A percentile compares a stretch with the other conserved stretches of the same genome.
phyloP scores from a whole-genome alignment of 352 stramenopile genomes.

The Phytopythium ostracodes region DNA sequence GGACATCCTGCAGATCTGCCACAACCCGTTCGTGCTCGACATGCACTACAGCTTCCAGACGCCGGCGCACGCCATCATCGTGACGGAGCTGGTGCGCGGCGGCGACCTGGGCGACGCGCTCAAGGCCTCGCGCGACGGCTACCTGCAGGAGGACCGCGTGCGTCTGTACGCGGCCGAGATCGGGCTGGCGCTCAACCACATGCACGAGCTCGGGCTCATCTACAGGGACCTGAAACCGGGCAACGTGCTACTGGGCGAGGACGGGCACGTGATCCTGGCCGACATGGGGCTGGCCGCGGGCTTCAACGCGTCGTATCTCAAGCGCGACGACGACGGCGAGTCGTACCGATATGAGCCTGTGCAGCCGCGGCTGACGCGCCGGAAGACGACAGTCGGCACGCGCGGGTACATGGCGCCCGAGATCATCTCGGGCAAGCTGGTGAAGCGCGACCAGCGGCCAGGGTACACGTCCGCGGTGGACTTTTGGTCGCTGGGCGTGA shows the following conservation, averaged over 20 bases:
- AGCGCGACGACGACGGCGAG: conserved; percentile 42
- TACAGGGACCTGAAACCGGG: conserved; percentile 89
- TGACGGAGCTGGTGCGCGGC: conserved; percentile 81
- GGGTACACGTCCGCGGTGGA: conserved; percentile 78
- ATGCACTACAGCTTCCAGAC: conserved; percentile 92
- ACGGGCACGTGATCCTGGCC: conserved; percentile 87
- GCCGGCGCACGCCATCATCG: conserved; percentile 79
- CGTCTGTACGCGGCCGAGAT: conserved; percentile 84
- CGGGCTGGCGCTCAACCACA: conserved; percentile 80
- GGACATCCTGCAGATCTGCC: conserved; percentile 81
- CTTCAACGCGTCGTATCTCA: conserved; percentile 49
- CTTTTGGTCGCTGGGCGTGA: conserved; percentile 81
- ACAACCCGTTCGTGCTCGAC: conserved; percentile 87
- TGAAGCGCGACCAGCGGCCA: conserved; percentile 69
- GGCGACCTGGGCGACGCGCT: conserved; percentile 77
- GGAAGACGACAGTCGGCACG: conserved; percentile 84
- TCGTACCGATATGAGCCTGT: conserved; percentile 44
- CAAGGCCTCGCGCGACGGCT: conserved; percentile 60
- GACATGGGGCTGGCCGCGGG: conserved; percentile 85
- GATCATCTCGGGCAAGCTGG: conserved; percentile 85
- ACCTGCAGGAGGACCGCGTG: conserved; percentile 73
- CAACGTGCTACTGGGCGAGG: conserved; percentile 86
- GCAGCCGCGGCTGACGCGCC: conserved; percentile 55
- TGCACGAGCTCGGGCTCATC: conserved; percentile 84
- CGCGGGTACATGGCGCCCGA: conserved; percentile 91